Conservation (phyloP, 371 early-diverging fungal genomes). For the Batkoa obscura region DNA sequence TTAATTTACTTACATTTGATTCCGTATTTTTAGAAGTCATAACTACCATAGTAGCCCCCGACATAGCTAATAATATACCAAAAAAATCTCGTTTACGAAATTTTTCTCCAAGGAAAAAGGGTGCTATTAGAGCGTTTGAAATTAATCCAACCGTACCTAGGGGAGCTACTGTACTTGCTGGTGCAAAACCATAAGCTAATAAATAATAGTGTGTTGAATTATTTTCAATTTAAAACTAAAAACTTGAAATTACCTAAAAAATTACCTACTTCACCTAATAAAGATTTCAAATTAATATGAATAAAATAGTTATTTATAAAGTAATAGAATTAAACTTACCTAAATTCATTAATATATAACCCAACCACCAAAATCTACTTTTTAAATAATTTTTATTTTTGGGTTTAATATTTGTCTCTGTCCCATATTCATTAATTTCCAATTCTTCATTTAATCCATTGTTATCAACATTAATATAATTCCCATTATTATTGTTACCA, state of each 20-base stretch:
- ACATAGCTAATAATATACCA: slow-evolving; percentile 42
- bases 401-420: too few species aligned
- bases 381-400: slow-evolving; percentile 24
- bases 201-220: not conserved
- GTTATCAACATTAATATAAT: too few species aligned
- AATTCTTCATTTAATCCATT: too few species aligned
- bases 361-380: slow-evolving; percentile 51
- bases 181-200: slow-evolving; percentile 59
- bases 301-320: slow-evolving; percentile 1
- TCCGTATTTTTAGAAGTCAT: slow-evolving; percentile 37
- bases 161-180: slow-evolving; percentile 63
- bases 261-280: slow-evolving; percentile 21
- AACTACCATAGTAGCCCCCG: slow-evolving; percentile 47
- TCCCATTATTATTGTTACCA: too few species aligned
- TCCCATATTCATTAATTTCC: too few species aligned
- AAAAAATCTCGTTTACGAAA: slow-evolving; percentile 41
- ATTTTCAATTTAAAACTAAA: not conserved
- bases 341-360: slow-evolving; percentile 48
- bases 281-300: not conserved
- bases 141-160: slow-evolving; percentile 52
- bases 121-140: slow-evolving; percentile 51
- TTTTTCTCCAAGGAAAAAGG: slow-evolving; percentile 41
- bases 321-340: slow-evolving; percentile 34
- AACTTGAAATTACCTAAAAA: slow-evolving; percentile 16
- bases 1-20: slow-evolving; percentile 19